These are phyloP conservation scores for Ogataea methanolica DNA, from an alignment of 805 yeast species.

Conservation along the genomic window DNA sequence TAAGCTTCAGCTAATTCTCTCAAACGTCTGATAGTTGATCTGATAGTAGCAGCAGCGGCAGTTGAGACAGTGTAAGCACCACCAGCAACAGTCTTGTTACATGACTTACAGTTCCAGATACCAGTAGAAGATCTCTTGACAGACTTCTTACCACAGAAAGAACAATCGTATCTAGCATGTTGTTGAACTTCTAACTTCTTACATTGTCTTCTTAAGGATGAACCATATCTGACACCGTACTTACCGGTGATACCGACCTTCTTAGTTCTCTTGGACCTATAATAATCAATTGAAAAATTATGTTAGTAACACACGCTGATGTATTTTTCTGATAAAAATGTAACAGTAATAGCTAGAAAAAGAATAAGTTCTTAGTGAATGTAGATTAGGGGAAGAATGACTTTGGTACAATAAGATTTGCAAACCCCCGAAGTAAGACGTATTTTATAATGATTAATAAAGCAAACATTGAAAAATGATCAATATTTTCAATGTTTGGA, in stretches of 20 bases:
- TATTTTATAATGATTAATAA: too few relatives aligned
- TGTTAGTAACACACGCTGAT: conserved; percentile 10
- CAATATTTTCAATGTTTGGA: too few relatives aligned
- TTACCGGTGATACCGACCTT: conserved; percentile 99
- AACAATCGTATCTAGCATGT: conserved; percentile 98
- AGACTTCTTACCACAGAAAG: conserved; percentile 99
- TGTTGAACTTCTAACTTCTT: conserved; percentile 98
- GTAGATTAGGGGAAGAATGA: too few relatives aligned
- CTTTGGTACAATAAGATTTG: too few relatives aligned
- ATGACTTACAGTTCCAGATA: conserved; percentile 96
- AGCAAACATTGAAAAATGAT: too few relatives aligned
- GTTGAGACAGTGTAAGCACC: conserved; percentile 99
- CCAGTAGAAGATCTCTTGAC: conserved; percentile 98
- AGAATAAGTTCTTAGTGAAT: too few relatives aligned
- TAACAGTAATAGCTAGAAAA: not conserved
- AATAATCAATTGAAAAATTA: not conserved
- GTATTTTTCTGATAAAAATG: not conserved
- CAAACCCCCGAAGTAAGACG: too few relatives aligned
- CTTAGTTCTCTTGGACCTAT: conserved; percentile 99
- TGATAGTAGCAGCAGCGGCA: conserved; percentile 99
- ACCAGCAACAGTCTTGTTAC: conserved; percentile 97
- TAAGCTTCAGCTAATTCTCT: conserved; percentile 99
- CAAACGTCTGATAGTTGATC: conserved; percentile 99
- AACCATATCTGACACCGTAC: conserved; percentile 99
- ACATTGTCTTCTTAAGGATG: conserved; percentile 99